Conservation (phyloP, 495 filamentous ascomycete genomes). For the Neurospora cerealis region DNA sequence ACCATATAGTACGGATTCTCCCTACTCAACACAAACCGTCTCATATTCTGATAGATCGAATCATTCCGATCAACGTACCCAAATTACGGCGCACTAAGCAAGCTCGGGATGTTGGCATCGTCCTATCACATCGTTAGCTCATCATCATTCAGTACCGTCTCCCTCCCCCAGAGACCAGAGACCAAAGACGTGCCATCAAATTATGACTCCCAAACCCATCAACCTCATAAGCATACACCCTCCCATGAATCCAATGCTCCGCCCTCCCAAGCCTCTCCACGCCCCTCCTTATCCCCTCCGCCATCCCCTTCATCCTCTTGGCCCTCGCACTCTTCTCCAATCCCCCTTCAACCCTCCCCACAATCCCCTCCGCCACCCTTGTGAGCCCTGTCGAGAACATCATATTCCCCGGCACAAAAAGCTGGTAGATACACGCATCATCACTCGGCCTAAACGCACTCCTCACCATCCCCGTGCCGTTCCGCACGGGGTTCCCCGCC, state of each 20-base stretch:
- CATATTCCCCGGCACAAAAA: not conserved
- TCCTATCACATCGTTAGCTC: slow-evolving; percentile 10
- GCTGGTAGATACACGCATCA: not conserved
- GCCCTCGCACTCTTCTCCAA: not conserved
- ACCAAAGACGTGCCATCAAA: slow-evolving; percentile 37
- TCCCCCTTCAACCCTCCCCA: not conserved
- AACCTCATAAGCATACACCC: slow-evolving; percentile 51
- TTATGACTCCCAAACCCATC: slow-evolving; percentile 51
- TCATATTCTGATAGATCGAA: slow-evolving; percentile 45
- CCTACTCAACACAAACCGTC: slow-evolving; percentile 41
- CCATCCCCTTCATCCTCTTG: not conserved
- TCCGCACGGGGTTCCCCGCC: slow-evolving; percentile 45
- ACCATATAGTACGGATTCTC: slow-evolving; percentile 52
- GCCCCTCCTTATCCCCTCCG: not conserved
- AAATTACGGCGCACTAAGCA: slow-evolving; percentile 46
- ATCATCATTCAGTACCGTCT: not conserved
- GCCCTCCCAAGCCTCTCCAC: not conserved
- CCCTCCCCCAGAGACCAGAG: not conserved
- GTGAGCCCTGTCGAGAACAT: not conserved
- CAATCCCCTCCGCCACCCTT: not conserved
- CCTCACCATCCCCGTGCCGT: slow-evolving; percentile 47
- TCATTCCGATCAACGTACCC: slow-evolving; percentile 41
- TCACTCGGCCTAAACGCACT: slow-evolving; percentile 37
- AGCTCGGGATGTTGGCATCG: slow-evolving; percentile 53
- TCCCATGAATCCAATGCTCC: not conserved